These are phyloP conservation scores for Mycena chlorophos DNA, from an alignment of 768 basidiomycete species.

Conservation along the genomic window DNA sequence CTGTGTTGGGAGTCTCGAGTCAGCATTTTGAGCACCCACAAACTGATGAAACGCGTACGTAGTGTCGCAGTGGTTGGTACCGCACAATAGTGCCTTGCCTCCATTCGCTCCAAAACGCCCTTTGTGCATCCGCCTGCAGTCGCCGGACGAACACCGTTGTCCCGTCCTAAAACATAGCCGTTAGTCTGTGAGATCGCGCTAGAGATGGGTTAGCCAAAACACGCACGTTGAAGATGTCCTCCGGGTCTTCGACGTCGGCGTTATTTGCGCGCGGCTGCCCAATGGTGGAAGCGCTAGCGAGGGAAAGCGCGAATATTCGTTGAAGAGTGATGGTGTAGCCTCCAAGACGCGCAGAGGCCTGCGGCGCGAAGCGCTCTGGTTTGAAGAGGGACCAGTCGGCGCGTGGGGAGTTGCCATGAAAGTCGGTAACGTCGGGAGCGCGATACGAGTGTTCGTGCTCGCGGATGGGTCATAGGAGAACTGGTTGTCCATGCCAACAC, in stretches of 20 bases:
- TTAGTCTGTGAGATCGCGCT: not conserved
- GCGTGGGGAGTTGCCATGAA: too few relatives aligned
- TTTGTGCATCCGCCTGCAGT: not conserved
- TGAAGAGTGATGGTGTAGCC: not conserved
- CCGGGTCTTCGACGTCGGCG: not conserved
- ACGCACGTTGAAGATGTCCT: not conserved
- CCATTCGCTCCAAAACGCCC: conserved; percentile 9
- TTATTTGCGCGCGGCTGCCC: conserved; percentile 3
- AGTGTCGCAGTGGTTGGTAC: conserved; percentile 5
- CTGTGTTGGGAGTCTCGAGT: not conserved
- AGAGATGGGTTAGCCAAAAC: not conserved
- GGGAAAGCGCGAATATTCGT: conserved; percentile 4
- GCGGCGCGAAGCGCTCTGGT: too few relatives aligned
- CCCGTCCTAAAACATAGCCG: not conserved
- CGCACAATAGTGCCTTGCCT: conserved; percentile 1
- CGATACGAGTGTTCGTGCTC: too few relatives aligned
- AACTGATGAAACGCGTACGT: conserved; percentile 1
- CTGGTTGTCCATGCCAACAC: too few relatives aligned
- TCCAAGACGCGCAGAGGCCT: not conserved
- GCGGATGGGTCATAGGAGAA: too few relatives aligned
- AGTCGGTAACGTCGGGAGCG: too few relatives aligned
- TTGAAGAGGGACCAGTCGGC: too few relatives aligned
- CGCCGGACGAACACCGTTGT: conserved; percentile 16
- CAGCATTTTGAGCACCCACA: not conserved
- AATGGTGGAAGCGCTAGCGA: conserved; percentile 5